Evolutionary conservation across 2,329 filamentous ascomycete genomes (phyloP).

Genomic region (Chrysoporthe deuterocubensis): DNA sequence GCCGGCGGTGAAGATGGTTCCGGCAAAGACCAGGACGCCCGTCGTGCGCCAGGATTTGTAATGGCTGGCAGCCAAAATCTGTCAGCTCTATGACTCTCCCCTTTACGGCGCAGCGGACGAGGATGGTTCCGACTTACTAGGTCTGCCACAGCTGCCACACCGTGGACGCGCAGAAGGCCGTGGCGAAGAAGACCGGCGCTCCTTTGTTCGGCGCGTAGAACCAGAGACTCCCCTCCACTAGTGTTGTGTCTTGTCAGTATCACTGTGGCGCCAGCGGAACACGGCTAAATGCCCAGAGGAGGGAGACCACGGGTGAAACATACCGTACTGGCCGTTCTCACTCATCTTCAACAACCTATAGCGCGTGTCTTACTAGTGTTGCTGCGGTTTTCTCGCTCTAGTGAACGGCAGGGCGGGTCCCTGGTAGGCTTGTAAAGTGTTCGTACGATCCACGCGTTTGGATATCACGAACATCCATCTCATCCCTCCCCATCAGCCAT

Average conservation of each 20-base stretch:
- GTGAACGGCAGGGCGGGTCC: background rate
- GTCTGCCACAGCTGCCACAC: slow-evolving; percentile 47
- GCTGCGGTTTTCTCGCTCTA: background rate
- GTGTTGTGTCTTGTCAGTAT: background rate
- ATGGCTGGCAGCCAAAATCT: slow-evolving; percentile 32
- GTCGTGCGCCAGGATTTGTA: slow-evolving; percentile 57
- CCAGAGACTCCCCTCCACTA: slow-evolving; percentile 50
- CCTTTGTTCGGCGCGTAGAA: slow-evolving; percentile 53
- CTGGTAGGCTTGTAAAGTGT: background rate
- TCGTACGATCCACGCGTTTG: background rate
- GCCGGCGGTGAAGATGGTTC: slow-evolving; percentile 52
- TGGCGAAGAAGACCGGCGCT: slow-evolving; percentile 51
- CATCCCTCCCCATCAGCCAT: background rate
- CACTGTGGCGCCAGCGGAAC: background rate
- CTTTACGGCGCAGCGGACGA: background rate
- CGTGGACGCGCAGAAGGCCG: slow-evolving; percentile 45
- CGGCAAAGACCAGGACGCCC: slow-evolving; percentile 51
- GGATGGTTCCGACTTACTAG: slow-evolving; percentile 46
- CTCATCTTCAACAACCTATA: slow-evolving; percentile 9
- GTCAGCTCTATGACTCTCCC: background rate
- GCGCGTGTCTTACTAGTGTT: background rate
- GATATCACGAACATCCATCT: background rate
- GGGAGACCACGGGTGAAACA: background rate
- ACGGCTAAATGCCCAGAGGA: background rate
- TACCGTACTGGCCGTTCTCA: slow-evolving; percentile 18